Percentiles rank a stretch among this genome's conserved stretches.
Evolutionary conservation across 1,139 yeast species (phyloP).

Genomic region (Suhomyces bolitotheri): DNA sequence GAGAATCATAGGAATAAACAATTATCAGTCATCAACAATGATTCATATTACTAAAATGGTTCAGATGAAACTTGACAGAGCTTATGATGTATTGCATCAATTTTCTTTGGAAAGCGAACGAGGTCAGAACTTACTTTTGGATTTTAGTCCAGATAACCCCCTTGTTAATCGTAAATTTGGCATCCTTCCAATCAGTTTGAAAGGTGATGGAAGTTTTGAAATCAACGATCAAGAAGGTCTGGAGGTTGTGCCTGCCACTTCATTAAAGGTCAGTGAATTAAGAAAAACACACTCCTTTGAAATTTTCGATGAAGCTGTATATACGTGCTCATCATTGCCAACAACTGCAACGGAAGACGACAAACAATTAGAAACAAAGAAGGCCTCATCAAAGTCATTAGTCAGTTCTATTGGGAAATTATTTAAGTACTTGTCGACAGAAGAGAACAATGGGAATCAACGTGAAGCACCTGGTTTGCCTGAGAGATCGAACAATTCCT

Average conservation of each 20-base stretch:
- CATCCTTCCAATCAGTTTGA: slow-evolving; percentile 38
- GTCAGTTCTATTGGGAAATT: slow-evolving; percentile 42
- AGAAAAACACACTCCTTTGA: slow-evolving; percentile 66
- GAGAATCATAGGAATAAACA: slow-evolving; percentile 58
- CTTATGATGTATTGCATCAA: slow-evolving; percentile 25
- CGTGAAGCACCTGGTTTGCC: slow-evolving; percentile 7
- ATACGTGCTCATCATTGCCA: slow-evolving; percentile 48
- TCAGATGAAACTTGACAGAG: slow-evolving; percentile 29
- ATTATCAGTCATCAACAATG: slow-evolving; percentile 37
- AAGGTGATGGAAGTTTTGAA: slow-evolving; percentile 24
- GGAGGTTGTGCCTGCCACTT: slow-evolving; percentile 17
- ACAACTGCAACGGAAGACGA: slow-evolving; percentile 17
- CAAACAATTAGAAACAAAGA: slow-evolving; percentile 3
- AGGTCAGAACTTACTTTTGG: slow-evolving; percentile 13
- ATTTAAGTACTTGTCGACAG: slow-evolving; percentile 38
- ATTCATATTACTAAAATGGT: slow-evolving; percentile 33
- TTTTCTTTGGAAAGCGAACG: slow-evolving; percentile 12
- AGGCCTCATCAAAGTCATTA: slow-evolving; percentile 25
- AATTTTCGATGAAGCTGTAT: slow-evolving; percentile 74
- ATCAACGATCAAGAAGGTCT: slow-evolving; percentile 18
- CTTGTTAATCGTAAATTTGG: slow-evolving; percentile 51
- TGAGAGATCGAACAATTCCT: slow-evolving; percentile 9
- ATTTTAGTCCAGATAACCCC: slow-evolving; percentile 51
- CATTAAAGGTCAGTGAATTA: slow-evolving; percentile 34
- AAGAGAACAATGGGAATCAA: slow-evolving; percentile 19